phyloP scores from a whole-genome alignment of 371 early-diverging fungal species.

The Rhizopus delemar region DNA sequence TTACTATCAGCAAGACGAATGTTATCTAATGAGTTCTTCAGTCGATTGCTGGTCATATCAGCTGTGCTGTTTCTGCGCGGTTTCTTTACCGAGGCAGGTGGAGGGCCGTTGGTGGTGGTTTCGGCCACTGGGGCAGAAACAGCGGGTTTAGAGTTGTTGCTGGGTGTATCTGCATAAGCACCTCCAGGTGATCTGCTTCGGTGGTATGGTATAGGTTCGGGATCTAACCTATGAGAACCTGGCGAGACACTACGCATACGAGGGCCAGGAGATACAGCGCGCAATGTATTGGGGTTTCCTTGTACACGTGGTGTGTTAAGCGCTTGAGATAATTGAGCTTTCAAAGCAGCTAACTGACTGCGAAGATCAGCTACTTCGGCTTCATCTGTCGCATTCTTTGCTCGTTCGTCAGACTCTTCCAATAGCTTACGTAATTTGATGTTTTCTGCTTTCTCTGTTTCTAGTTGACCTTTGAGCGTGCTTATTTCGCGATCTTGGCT shows the following conservation, averaged over 20 bases:
- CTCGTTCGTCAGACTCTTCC: slow-evolving; percentile 40
- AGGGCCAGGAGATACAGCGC: slow-evolving; percentile 38
- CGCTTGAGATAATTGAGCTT: slow-evolving; percentile 50
- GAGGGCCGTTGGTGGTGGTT: neutral
- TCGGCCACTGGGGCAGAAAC: neutral
- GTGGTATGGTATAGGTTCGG: slow-evolving; percentile 18
- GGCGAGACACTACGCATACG: slow-evolving; percentile 41
- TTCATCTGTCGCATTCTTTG: slow-evolving; percentile 39
- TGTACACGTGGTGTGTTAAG: slow-evolving; percentile 42
- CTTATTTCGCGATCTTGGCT: slow-evolving; percentile 67
- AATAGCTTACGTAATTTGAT: slow-evolving; percentile 56
- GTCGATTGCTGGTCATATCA: slow-evolving; percentile 35
- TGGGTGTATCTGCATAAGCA: no score
- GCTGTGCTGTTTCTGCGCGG: slow-evolving; percentile 50
- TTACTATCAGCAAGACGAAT: slow-evolving; percentile 41
- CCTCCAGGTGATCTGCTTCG: slow-evolving; percentile 19
- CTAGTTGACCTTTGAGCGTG: slow-evolving; percentile 59
- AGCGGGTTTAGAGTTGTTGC: neutral
- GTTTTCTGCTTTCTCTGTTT: slow-evolving; percentile 67
- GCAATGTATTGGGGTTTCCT: slow-evolving; percentile 22
- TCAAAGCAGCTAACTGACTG: slow-evolving; percentile 50
- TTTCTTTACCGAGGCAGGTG: slow-evolving; percentile 5
- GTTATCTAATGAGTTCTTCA: slow-evolving; percentile 42
- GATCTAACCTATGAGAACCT: slow-evolving; percentile 21
- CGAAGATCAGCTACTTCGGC: slow-evolving; percentile 48